These are phyloP conservation scores for Neonectria faginata DNA, from an alignment of 2,329 filamentous ascomycete genomes.

Conservation along the genomic window DNA sequence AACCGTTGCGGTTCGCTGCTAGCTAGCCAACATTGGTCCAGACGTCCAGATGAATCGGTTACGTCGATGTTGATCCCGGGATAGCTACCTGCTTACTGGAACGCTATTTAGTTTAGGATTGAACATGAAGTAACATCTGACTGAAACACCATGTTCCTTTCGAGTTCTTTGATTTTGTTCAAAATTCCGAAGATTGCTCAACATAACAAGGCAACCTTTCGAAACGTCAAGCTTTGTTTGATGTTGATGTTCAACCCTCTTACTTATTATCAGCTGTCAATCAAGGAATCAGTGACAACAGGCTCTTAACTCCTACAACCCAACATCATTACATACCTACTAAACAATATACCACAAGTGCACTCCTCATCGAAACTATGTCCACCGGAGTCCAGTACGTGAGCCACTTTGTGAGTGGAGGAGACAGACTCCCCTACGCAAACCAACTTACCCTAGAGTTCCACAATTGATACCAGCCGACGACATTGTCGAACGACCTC, in stretches of 20 bases:
- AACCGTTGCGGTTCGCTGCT: neutral
- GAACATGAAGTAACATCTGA: neutral
- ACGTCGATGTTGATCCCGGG: too few species aligned
- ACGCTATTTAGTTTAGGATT: neutral
- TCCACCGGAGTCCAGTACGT: neutral
- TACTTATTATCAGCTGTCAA: too few species aligned
- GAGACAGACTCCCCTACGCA: neutral
- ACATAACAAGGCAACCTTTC: too few species aligned
- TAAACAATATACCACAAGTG: too few species aligned
- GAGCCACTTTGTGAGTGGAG: neutral
- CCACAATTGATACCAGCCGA: constrained; percentile 4
- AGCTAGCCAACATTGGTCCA: neutral
- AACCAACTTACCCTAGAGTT: constrained; percentile 16
- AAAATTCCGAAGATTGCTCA: too few species aligned
- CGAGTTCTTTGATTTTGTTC: too few species aligned
- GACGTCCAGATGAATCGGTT: neutral
- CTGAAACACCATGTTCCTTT: too few species aligned
- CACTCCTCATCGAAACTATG: neutral
- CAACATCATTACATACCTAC: too few species aligned
- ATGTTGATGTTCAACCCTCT: too few species aligned
- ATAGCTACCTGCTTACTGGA: neutral
- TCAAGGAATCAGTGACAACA: too few species aligned
- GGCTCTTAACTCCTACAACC: too few species aligned
- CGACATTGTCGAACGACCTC: constrained; percentile 14
- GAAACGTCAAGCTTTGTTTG: too few species aligned